Conservation (phyloP, 306 rosid genomes). For the Lathyrus aphaca region DNA sequence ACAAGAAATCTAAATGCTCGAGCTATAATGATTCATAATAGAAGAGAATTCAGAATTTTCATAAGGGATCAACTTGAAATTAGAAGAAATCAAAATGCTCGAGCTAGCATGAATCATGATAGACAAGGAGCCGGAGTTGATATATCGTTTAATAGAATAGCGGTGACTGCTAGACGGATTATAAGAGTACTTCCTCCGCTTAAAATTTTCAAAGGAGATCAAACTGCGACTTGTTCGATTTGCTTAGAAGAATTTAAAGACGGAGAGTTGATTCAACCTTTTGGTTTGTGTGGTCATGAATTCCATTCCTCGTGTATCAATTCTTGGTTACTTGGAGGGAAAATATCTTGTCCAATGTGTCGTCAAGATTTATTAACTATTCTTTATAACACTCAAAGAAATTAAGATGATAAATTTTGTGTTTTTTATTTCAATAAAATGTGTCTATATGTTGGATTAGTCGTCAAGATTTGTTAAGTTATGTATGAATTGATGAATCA, state of each 20-base stretch:
- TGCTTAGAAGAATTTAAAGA: slow-evolving; percentile 2
- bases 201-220: background rate
- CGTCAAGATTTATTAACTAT: background rate
- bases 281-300: background rate
- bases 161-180: too few species aligned
- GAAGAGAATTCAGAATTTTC: too few species aligned
- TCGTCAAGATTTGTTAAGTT: background rate
- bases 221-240: background rate
- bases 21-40: too few species aligned
- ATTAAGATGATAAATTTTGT: background rate
- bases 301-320: slow-evolving; percentile 14
- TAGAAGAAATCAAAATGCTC: too few species aligned
- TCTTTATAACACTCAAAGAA: background rate
- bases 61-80: too few species aligned
- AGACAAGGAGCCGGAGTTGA: too few species aligned
- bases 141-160: too few species aligned
- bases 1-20: too few species aligned
- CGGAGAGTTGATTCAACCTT: slow-evolving; percentile 26
- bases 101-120: too few species aligned
- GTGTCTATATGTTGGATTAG: background rate
- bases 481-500: too few species aligned
- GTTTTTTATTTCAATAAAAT: background rate
- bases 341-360: slow-evolving; percentile 24
- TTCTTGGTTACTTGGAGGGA: slow-evolving; percentile 24
- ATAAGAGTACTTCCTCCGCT: background rate